Evolutionary conservation across 129 eudicot genomes (phyloP), one percentile per base, ranked within the genome.

Genomic region (Pulicaria dysenterica): DNA sequence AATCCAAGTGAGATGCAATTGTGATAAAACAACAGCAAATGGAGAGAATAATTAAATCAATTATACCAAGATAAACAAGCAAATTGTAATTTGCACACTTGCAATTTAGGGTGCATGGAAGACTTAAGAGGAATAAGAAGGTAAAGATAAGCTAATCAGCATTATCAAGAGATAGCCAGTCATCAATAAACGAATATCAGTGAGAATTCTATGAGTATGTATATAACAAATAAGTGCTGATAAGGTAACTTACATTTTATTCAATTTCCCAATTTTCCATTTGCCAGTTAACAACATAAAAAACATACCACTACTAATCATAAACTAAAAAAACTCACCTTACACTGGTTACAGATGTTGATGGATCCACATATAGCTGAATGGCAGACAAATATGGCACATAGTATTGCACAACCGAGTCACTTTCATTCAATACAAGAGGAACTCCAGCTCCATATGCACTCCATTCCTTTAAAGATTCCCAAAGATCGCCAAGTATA

Each of bases 371-470:
- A 77, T 94, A 94, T 37, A 94, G 83, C 71, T 94, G 99, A 57
- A 94, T 94, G 64, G 88, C 99, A 66, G 99, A 94, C 60, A 94
- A 83, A 76, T 83, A 94, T 4, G 99, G 99, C 19, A 90, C 99
- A 50, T 94, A 94, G 44, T 94, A 94, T 70, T 94, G 99, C 59
- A 90, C 87, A 75, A 94, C 99, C 11, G 91, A 90, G 78, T 94
- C 96, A 53, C 72, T 84, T 34, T 86, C 93, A 67, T 84, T 84
- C 82, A 86, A 72, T 65, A 90, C 81, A 46, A 94, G 91, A 31
- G 99, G 99, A 54, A 94, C 99, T 68, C 97, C 99, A 6, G 91
- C 97, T 57, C 99, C 97, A 75, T 94, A 94, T 13, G 94, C 96
- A 78, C 99, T 94, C 99, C 99, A 90, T 80, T 94, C 97, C 63